A percentile compares a stretch with the other conserved stretches of the same genome.
Evolutionary conservation across 768 basidiomycete genomes (phyloP).

Genomic region (Kwoniella europaea): DNA sequence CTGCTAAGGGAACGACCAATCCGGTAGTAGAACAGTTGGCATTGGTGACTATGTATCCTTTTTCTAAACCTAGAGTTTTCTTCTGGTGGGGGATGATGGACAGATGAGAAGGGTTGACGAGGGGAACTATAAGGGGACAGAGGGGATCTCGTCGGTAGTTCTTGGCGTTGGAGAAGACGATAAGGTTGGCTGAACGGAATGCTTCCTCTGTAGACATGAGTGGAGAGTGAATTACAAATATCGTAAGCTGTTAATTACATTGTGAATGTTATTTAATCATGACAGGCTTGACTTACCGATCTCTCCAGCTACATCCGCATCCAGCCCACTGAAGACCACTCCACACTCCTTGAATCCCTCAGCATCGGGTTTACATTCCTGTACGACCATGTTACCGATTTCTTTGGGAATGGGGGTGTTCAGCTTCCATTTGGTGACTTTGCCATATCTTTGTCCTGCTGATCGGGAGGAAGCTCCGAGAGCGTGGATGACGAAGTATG

Average conservation of each 20-base stretch:
- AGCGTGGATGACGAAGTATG: constrained; percentile 83
- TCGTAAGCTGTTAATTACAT: too few species aligned
- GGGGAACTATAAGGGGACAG: constrained; percentile 93
- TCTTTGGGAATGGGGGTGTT: constrained; percentile 70
- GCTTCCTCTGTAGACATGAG: constrained; percentile 68
- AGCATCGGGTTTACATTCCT: constrained; percentile 72
- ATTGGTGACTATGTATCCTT: constrained; percentile 95
- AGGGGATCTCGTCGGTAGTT: constrained; percentile 89
- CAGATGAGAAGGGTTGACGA: constrained; percentile 87
- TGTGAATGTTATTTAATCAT: too few species aligned
- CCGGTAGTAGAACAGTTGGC: constrained; percentile 98
- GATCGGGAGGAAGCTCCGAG: constrained; percentile 88
- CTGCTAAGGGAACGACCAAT: constrained; percentile 56
- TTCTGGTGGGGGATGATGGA: constrained; percentile 83
- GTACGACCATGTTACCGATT: constrained; percentile 70
- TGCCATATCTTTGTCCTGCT: constrained; percentile 82
- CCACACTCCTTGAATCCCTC: constrained; percentile 75
- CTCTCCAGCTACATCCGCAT: constrained; percentile 90
- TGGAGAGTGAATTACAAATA: too few species aligned
- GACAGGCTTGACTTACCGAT: constrained; percentile 71
- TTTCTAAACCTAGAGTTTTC: constrained; percentile 65
- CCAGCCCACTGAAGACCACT: constrained; percentile 93
- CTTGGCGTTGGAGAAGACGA: constrained; percentile 97
- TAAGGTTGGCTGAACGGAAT: constrained; percentile 83
- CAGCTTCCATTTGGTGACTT: constrained; percentile 81